Base-by-base conservation (phyloP, 2,329 filamentous ascomycete genomes). In the Verticillium nubilum region DNA sequence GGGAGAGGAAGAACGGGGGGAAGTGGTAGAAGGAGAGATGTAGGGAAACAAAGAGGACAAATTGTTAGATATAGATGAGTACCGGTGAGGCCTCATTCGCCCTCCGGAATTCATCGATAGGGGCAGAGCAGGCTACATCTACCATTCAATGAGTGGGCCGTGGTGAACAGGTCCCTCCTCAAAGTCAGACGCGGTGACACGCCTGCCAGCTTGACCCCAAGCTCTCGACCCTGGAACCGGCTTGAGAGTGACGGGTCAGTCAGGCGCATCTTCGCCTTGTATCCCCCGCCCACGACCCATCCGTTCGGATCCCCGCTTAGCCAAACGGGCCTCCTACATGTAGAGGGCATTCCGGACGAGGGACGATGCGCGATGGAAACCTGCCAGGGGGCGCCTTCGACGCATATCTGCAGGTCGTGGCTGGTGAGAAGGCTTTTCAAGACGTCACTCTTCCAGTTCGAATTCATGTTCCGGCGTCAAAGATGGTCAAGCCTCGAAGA, bases 51-150 rank as follows among this genome's bases (percentile, higher is more conserved):
- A 13, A 7, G 29, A 31, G 29, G 29, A 31, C 13, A 31, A 31
- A 13, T 31, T 31, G 29, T 7, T 13, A 31, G 29, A 31, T 31
- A 31, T 31, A 31, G 29, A 13, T 31, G 29, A 7, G 13, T 7
- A 13, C 29, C 29, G 5, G 17, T 7, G 10, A 10, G 19, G 10
- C 42, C 6, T 23, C 19, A 9, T 10, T 47, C 19, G 19, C 42
- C n/a, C 42, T 47, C n/a, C 2, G 9, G n/a, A 47, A 2, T 3
- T 23, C n/a, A 5, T n/a, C n/a, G 42, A 23, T 47, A 23, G 42
- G 42, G 68, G 60, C 57, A 59, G 57, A n/a, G 52, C 52, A 53
- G n/a, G 12, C 35, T 5, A 37, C 15, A 5, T n/a, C 19, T 23
- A 47, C 9, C n/a, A 12, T 23, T 12, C 42, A n/a, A 15, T 37